These are phyloP conservation scores for Ganoderma multipileum DNA, from an alignment of 1,284 basidiomycete species.

Conservation along the genomic window DNA sequence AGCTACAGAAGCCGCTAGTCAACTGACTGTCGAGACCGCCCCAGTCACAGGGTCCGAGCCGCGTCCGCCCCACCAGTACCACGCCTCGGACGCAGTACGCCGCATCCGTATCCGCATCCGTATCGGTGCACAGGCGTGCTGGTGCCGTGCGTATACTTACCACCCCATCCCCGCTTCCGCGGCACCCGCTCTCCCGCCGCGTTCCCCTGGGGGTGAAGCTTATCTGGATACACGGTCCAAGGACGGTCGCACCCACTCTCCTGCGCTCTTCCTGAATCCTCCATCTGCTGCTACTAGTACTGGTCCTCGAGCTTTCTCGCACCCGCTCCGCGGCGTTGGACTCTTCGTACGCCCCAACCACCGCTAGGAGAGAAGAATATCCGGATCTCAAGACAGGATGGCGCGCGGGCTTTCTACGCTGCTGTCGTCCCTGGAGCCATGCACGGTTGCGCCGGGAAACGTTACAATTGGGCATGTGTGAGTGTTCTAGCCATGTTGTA, in stretches of 20 bases:
- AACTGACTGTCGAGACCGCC: constrained; percentile 9
- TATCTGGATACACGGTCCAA: neutral
- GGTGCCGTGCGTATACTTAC: neutral
- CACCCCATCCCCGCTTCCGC: constrained; percentile 4
- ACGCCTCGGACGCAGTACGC: constrained; percentile 23
- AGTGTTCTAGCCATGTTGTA: constrained; percentile 39
- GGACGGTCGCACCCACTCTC: neutral
- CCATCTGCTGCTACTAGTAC: neutral
- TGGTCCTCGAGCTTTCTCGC: neutral
- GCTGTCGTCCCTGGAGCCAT: constrained; percentile 35
- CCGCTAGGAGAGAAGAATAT: neutral
- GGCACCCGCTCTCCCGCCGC: constrained; percentile 8
- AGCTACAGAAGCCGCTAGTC: neutral
- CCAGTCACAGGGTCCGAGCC: constrained; percentile 29
- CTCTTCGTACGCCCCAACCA: neutral
- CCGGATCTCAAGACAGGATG: constrained; percentile 24
- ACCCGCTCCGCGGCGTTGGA: neutral
- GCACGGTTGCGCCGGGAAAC: constrained; percentile 49
- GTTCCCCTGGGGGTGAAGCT: neutral
- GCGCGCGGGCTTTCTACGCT: constrained; percentile 37
- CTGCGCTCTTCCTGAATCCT: neutral
- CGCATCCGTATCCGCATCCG: neutral
- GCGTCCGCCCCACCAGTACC: constrained; percentile 12
- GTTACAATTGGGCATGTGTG: constrained; percentile 77
- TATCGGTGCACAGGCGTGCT: neutral